Base-by-base conservation (phyloP, 1,284 basidiomycete species). In the Fomitopsis schrenkii region DNA sequence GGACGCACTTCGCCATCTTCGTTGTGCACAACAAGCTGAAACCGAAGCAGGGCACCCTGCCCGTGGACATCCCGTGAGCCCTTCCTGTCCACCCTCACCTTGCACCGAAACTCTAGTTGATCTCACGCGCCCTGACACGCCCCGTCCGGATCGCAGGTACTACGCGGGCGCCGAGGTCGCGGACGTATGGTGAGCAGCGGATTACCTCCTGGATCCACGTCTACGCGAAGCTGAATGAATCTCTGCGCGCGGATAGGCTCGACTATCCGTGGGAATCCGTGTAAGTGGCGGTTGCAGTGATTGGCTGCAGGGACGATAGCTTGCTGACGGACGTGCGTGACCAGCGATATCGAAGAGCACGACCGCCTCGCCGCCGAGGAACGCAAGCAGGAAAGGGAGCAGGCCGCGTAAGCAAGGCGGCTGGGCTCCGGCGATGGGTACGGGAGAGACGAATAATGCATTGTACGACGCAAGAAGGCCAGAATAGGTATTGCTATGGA, bases 1-100 rank as follows among this genome's bases (percentile, higher is more conserved):
- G 87, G 63, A 95, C 95, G 46, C 82, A 91, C 74, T 93, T 97
- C 64, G 94, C 85, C 1, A 80, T 97, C 66, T 98, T 97, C 72
- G 95, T 97, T 42, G 95, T 98, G 17, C 95, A 97, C 77, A 97
- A 97, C 81, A 97, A 97, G 78, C 79, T 87, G 64, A 97, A 97
- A 78, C 79, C 82, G 50, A 98, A 98, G 77, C 74, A 87, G 46
- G 94, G 86, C 30, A 75, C 83, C 48, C 76, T 98, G 52, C 91
- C 94, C 9, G 67, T 76, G 4, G 82, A 83, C 58, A 79, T 85
- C 46, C 83, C 82, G 87, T 95, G 71, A 69, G 86, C 28, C 52
- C 28, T 53, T 28, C 15, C 7, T 53, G 30, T 36, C 50, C 50
- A 35, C 45, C 50, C 33, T 33, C 50, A 35, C 45, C 50, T 17